Base-by-base conservation (phyloP, 257 asterid species). In the Capsicum chinense region DNA sequence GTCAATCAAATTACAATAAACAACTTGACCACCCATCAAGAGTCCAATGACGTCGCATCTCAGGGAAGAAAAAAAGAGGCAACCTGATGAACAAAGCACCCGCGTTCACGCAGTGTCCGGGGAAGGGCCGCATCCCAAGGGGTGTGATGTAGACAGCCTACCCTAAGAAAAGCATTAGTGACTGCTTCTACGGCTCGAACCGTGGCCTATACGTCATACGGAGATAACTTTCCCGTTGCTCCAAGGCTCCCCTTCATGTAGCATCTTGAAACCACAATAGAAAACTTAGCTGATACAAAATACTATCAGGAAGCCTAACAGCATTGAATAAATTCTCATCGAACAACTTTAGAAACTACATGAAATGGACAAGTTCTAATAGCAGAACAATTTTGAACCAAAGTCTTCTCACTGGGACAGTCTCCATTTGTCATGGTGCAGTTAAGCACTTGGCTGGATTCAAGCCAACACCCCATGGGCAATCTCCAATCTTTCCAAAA, bases 401-500 rank as follows among this genome's bases (percentile, higher is more conserved):
- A 47, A 73, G 57, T n/a, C 39, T n/a, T 73, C 42, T 47, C 80
- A 5, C 39, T 47, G 59, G 79, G 58, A 73, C 37, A 47, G 80
- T 47, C 42, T 73, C 80, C 80, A 73, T 73, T 73, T 47, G 2
- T 47, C 59, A 47, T 73, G 39, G 39, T 47, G 59, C n/a, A n/a
- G 42, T 11, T 73, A 73, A 73, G 48, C 58, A n/a, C 39, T n/a
- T 5, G 59, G 39, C n/a, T 47, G 80, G 42, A 71, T 13, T 71
- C 80, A 71, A 71, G 58, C 1, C 58, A 12, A 71, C 79, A 71
- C 80, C 58, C 42, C 58, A 47, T n/a, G 59, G 35, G 39, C 17
- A 47, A 71, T 21, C 3, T 71, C 80, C 80, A 11, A 47, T 71
- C 56, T 71, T 71, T 71, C 56, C 80, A 71, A 71, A 71, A n/a